phyloP scores from a whole-genome alignment of 495 filamentous ascomycete genomes.

The Hypoxylon crocopeplum region DNA sequence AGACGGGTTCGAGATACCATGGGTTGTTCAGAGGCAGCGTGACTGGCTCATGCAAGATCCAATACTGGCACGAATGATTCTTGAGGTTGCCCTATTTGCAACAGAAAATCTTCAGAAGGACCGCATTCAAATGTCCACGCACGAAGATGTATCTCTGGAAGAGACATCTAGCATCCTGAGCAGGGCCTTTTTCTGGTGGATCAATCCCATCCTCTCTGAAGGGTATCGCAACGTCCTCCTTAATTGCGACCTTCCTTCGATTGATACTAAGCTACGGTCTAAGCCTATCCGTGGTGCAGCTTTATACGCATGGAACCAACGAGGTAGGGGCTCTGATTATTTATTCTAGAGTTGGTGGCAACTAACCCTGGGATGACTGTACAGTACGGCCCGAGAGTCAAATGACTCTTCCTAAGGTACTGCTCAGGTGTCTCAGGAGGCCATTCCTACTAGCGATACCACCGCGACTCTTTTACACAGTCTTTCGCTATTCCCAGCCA shows the following conservation, averaged over 20 bases:
- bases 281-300: slow-evolving; percentile 48
- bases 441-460: slow-evolving; percentile 57
- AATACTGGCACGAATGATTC: slow-evolving; percentile 39
- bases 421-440: slow-evolving; percentile 55
- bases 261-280: slow-evolving; percentile 56
- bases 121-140: slow-evolving; percentile 44
- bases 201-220: slow-evolving; percentile 61
- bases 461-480: slow-evolving; percentile 61
- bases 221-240: slow-evolving; percentile 56
- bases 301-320: slow-evolving; percentile 44
- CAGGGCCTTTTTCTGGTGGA: slow-evolving; percentile 65
- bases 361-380: not conserved
- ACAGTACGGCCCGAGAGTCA: slow-evolving; percentile 41
- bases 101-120: slow-evolving; percentile 42
- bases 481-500: slow-evolving; percentile 69
- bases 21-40: slow-evolving; percentile 43
- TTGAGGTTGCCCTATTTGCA: slow-evolving; percentile 20
- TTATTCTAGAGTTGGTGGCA: not conserved
- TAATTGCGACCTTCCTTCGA: slow-evolving; percentile 52
- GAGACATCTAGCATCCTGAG: slow-evolving; percentile 53
- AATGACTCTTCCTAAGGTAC: slow-evolving; percentile 53
- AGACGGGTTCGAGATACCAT: slow-evolving; percentile 52
- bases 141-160: slow-evolving; percentile 55
- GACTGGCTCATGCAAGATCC: slow-evolving; percentile 54
- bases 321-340: slow-evolving; percentile 28